Base-by-base conservation (phyloP, 495 filamentous ascomycete genomes). In the Talaromyces ruber region DNA sequence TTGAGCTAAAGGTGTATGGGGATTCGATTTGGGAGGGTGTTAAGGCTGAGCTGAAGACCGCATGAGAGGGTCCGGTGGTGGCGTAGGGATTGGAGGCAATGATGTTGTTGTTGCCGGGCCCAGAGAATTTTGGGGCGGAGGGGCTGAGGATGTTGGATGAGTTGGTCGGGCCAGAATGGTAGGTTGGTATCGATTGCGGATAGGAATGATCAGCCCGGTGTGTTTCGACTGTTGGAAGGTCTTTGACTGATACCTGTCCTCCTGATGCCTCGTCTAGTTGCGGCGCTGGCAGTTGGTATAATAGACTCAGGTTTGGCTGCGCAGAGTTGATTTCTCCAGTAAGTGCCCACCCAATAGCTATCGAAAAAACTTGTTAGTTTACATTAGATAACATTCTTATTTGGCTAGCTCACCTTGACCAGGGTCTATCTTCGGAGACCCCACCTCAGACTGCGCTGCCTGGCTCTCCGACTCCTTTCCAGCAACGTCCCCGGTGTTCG, bases 261-360 rank as follows among this genome's bases (percentile, higher is more conserved):
- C 28, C 57, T n/a, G 69, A 7, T 0, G 57, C n/a, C 0, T 65
- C 24, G 24, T 73, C 67, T 0, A 62, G 21, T 4, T 70, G 72
- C 3, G 66, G 63, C 8, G 71, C 72, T 7, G 76, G 75, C 70
- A 76, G 83, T 61, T 89, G 84, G 66, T 88, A 91, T 47, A 91
- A 77, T 50, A 90, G 75, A 54, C 89, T 91, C 3, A 93, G 74
- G 67, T 88, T 92, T 0, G 88, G 86, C 65, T 88, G 90, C 6
- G 89, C 88, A 18, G 89, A 92, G 67, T 92, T 89, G 26, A 88
- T 91, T 14, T 87, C 90, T 52, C 90, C 90, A 2, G 90, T 91
- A 21, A 93, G 79, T 34, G 89, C 88, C 83, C 86, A 91, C 14
- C 87, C 90, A 58, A 91, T 85, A 3, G 88, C 86, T 77, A 71